These are phyloP conservation scores for Coniosporium apollinis DNA, from an alignment of 495 filamentous ascomycete species.

Conservation along the genomic window DNA sequence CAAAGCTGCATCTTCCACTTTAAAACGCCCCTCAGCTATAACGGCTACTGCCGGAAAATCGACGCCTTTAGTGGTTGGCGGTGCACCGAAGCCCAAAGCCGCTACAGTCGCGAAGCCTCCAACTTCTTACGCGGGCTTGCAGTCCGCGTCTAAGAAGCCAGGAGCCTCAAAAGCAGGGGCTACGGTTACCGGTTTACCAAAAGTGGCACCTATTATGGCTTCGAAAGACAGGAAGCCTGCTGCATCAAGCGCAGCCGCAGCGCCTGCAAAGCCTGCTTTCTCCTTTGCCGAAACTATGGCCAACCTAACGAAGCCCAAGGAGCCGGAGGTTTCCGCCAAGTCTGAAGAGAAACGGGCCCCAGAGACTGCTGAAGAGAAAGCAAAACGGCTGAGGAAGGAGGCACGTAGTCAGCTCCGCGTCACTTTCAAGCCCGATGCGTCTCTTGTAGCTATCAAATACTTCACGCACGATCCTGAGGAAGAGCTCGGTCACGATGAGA, in stretches of 20 bases:
- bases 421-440: conserved; percentile 53
- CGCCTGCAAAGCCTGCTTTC: conserved; percentile 23
- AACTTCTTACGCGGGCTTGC: conserved; percentile 39
- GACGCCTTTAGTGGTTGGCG: too few species aligned
- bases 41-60: too few species aligned
- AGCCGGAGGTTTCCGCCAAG: conserved; percentile 34
- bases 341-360: conserved; percentile 36
- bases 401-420: conserved; percentile 53
- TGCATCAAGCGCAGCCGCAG: not conserved
- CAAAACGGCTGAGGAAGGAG: conserved; percentile 64
- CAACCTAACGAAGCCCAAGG: conserved; percentile 47
- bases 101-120: conserved; percentile 39
- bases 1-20: conserved; percentile 12
- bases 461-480: conserved; percentile 73
- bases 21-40: too few species aligned
- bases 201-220: too few species aligned
- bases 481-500: conserved; percentile 52
- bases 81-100: conserved; percentile 29
- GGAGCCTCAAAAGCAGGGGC: conserved; percentile 39
- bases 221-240: conserved; percentile 11
- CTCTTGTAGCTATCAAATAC: conserved; percentile 51
- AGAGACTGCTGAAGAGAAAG: conserved; percentile 61
- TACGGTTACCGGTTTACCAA: too few species aligned
- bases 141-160: conserved; percentile 44
- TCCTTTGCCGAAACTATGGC: conserved; percentile 38